Conservation (phyloP, 2,329 filamentous ascomycete genomes). For the Tetracladium maxilliforme region DNA sequence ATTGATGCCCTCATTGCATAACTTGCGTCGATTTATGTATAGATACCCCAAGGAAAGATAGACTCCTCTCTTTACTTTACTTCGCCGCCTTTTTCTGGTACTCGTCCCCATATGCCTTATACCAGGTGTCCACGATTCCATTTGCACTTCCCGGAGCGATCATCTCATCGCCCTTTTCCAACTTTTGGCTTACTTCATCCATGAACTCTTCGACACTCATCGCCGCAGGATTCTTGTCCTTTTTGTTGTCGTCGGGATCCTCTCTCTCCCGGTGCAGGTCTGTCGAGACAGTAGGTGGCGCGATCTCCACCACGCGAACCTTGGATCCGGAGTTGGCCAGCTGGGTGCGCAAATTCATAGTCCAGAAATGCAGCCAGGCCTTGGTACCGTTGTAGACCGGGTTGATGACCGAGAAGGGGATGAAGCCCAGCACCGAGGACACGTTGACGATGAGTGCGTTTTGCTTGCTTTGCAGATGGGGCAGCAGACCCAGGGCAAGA, state of each 20-base stretch:
- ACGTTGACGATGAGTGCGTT: constrained; percentile 35
- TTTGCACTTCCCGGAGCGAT: constrained; percentile 28
- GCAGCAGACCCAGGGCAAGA: constrained; percentile 29
- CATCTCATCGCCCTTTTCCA: constrained; percentile 29
- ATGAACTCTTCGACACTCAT: constrained; percentile 39
- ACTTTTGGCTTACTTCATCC: constrained; percentile 24
- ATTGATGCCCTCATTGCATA: no score
- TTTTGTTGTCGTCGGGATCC: constrained; percentile 44
- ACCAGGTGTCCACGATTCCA: constrained; percentile 27
- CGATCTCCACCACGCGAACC: constrained; percentile 37
- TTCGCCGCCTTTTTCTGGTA: no score
- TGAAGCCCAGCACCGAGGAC: constrained; percentile 34
- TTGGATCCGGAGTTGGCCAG: constrained; percentile 19
- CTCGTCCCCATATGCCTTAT: constrained; percentile 18
- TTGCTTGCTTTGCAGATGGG: constrained; percentile 28
- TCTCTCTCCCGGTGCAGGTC: constrained; percentile 38
- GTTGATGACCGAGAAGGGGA: constrained; percentile 36
- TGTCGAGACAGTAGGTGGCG: constrained; percentile 36
- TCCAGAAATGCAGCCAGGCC: constrained; percentile 41
- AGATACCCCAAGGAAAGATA: no score
- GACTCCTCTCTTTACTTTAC: no score
- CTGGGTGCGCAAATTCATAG: constrained; percentile 36
- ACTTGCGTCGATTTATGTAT: no score
- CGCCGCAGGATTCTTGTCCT: constrained; percentile 29
- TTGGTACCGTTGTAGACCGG: constrained; percentile 46